Conservation (phyloP, 2,329 filamentous ascomycete species). For the Epichloe scottii region DNA sequence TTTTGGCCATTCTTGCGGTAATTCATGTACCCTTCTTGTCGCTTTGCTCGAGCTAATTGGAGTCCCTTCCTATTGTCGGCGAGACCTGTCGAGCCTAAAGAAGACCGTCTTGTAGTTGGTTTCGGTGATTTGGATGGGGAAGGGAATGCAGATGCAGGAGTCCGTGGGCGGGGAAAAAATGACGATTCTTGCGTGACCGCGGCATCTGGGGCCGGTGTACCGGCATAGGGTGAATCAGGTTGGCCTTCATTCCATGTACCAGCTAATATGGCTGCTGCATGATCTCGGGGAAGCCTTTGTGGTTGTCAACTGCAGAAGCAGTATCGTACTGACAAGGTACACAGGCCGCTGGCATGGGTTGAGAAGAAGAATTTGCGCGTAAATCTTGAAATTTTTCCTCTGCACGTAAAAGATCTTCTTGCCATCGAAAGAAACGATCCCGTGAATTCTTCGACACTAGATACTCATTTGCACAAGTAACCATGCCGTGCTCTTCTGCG, state of each 20-base stretch:
- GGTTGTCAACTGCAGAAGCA: conserved; percentile 14
- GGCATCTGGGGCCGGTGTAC: conserved; percentile 15
- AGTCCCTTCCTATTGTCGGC: not conserved
- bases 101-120: not conserved
- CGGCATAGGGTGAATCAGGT: conserved; percentile 39
- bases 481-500: conserved; percentile 65
- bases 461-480: conserved; percentile 58
- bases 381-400: conserved; percentile 30
- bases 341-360: conserved; percentile 10
- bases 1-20: not conserved
- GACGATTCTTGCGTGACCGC: conserved; percentile 9
- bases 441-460: conserved; percentile 70
- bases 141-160: not conserved
- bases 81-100: not conserved
- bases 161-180: conserved; percentile 2
- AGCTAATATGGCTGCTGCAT: conserved; percentile 40
- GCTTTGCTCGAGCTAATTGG: not conserved
- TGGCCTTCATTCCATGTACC: conserved; percentile 53
- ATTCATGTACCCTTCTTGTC: not conserved
- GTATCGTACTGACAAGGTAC: conserved; percentile 23
- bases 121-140: not conserved
- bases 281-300: conserved; percentile 26
- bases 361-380: conserved; percentile 8
- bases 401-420: conserved; percentile 54
- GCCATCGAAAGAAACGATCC: conserved; percentile 72